Conservation (phyloP, 257 asterid species). For the Paulownia fortunei region DNA sequence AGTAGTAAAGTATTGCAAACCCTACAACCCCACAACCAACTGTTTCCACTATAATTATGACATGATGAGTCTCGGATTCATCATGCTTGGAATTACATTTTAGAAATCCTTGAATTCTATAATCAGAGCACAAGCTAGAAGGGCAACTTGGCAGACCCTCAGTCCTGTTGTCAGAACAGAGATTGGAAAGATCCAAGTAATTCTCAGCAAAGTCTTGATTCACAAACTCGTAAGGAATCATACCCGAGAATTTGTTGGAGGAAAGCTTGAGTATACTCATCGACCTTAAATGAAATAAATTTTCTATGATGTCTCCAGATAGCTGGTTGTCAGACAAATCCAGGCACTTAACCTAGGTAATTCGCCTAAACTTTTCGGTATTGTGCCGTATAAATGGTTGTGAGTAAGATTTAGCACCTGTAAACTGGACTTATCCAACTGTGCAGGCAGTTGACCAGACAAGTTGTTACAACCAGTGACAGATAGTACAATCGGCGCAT, state of each 20-base stretch:
- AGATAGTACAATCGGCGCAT: slow-evolving; percentile 14
- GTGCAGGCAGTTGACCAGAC: slow-evolving; percentile 40
- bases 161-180: slow-evolving; percentile 32
- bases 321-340: slow-evolving; percentile 47
- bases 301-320: slow-evolving; percentile 33
- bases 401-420: slow-evolving; percentile 32
- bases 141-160: slow-evolving; percentile 28
- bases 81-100: slow-evolving; percentile 16
- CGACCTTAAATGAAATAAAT: slow-evolving; percentile 16
- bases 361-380: slow-evolving; percentile 27
- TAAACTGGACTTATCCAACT: slow-evolving; percentile 12
- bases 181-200: slow-evolving; percentile 39
- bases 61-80: background rate
- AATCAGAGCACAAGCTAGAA: slow-evolving; percentile 24
- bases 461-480: slow-evolving; percentile 35
- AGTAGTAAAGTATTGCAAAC: slow-evolving; percentile 23
- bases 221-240: slow-evolving; percentile 40
- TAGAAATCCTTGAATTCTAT: slow-evolving; percentile 12
- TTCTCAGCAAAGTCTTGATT: slow-evolving; percentile 9
- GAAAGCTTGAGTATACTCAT: slow-evolving; percentile 28
- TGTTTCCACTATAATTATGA: background rate
- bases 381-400: slow-evolving; percentile 37
- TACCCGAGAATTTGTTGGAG: slow-evolving; percentile 36
- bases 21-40: slow-evolving; percentile 28
- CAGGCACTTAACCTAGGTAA: slow-evolving; percentile 20